Conservation (phyloP, 495 filamentous ascomycete genomes). For the Annulohypoxylon stygium region DNA sequence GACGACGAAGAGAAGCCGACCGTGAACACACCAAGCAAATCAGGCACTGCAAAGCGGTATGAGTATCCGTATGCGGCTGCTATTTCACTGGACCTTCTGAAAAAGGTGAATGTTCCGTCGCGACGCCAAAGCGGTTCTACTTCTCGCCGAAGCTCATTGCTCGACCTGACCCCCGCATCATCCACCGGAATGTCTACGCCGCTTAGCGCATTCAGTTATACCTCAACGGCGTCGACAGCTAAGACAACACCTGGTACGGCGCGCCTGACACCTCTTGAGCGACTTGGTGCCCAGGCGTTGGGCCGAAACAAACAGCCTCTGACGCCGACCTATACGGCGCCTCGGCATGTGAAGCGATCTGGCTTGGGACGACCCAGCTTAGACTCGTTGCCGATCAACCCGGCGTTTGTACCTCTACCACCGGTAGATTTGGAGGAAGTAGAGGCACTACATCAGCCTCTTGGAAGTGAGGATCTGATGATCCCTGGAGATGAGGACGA, state of each 20-base stretch:
- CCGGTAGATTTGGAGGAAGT: constrained; percentile 57
- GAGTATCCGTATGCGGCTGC: constrained; percentile 38
- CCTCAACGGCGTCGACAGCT: constrained; percentile 48
- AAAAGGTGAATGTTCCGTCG: constrained; percentile 2
- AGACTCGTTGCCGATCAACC: constrained; percentile 54
- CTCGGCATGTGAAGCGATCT: constrained; percentile 70
- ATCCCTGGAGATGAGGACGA: constrained; percentile 74
- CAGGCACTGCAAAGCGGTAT: constrained; percentile 31
- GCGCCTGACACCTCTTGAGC: constrained; percentile 60
- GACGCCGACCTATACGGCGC: constrained; percentile 59
- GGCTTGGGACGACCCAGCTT: constrained; percentile 67
- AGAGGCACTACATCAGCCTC: constrained; percentile 52
- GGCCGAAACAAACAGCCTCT: constrained; percentile 49
- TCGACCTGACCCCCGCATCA: constrained; percentile 49
- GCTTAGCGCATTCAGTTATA: constrained; percentile 39
- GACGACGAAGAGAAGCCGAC: background rate
- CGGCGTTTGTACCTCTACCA: constrained; percentile 58
- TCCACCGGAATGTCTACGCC: constrained; percentile 42
- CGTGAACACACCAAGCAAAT: constrained; percentile 40
- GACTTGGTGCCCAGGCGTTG: constrained; percentile 59
- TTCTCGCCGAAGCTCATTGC: constrained; percentile 42
- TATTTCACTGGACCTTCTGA: background rate
- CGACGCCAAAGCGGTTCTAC: constrained; percentile 37
- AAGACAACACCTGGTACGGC: constrained; percentile 45
- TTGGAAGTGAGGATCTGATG: constrained; percentile 83